phyloP scores from a whole-genome alignment of 2,329 filamentous ascomycete genomes.

The Colletotrichum tropicale region DNA sequence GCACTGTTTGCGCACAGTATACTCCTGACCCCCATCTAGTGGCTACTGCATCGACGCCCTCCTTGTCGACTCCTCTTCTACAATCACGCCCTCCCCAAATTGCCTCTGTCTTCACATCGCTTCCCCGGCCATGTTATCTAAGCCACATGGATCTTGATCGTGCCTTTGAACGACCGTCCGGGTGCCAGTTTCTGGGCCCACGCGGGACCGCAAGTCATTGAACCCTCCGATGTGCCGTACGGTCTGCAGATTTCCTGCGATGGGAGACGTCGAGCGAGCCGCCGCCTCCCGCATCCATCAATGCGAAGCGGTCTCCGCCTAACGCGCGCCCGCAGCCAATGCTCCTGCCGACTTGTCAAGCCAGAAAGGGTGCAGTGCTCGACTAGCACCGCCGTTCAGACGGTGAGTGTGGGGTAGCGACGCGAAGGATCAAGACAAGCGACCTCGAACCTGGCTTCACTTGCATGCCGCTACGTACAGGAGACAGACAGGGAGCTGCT shows the following conservation, averaged over 20 bases:
- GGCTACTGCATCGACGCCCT: background rate
- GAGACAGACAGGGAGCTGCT: background rate
- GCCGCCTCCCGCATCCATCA: background rate
- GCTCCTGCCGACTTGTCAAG: background rate
- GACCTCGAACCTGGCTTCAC: background rate
- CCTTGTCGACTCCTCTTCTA: background rate
- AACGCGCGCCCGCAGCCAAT: background rate
- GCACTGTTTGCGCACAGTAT: background rate
- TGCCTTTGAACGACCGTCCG: background rate
- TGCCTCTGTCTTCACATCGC: background rate
- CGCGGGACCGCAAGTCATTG: background rate
- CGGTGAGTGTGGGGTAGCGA: background rate
- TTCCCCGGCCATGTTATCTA: background rate
- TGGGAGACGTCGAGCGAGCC: background rate
- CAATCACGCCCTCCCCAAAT: background rate
- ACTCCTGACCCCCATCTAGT: background rate
- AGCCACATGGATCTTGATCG: background rate
- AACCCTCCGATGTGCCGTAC: background rate
- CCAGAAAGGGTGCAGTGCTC: background rate
- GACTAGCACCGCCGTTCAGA: background rate
- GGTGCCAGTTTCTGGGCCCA: background rate
- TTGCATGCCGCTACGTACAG: background rate
- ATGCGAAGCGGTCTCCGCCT: background rate
- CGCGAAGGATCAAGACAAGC: slow-evolving; percentile 2
- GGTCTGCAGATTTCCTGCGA: background rate